phyloP scores from a whole-genome alignment of 164 flowering plant species.

The Platanus orientalis region DNA sequence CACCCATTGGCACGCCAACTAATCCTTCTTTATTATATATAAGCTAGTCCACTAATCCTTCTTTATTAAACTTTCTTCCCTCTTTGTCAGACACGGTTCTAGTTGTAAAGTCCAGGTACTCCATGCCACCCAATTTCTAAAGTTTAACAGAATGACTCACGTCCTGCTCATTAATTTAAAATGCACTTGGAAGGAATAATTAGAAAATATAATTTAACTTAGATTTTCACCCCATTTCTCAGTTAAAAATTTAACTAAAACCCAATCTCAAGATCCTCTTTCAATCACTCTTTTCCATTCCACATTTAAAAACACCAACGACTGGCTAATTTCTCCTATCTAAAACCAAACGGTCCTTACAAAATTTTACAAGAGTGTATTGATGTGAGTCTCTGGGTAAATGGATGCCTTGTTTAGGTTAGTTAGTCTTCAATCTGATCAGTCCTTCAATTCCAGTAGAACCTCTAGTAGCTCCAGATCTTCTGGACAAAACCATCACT shows the following conservation, averaged over 20 bases:
- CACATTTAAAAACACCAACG: slow-evolving; percentile 25
- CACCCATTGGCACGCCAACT: slow-evolving; percentile 69
- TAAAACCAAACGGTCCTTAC: slow-evolving; percentile 8
- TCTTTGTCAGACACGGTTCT: slow-evolving; percentile 37
- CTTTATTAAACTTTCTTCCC: slow-evolving; percentile 19
- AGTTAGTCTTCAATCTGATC: slow-evolving; percentile 64
- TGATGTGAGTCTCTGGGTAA: slow-evolving; percentile 37
- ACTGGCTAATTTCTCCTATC: slow-evolving; percentile 15
- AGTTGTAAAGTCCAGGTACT: slow-evolving; percentile 17
- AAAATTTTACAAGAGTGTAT: slow-evolving; percentile 9
- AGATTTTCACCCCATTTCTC: too few relatives aligned
- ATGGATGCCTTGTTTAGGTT: slow-evolving; percentile 96
- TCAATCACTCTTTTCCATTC: slow-evolving; percentile 10
- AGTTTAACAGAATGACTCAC: slow-evolving; percentile 17
- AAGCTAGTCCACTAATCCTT: slow-evolving; percentile 24
- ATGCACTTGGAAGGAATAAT: slow-evolving; percentile 10
- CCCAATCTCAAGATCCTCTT: slow-evolving; percentile 43
- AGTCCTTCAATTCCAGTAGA: slow-evolving; percentile 61
- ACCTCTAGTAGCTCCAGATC: slow-evolving; percentile 74
- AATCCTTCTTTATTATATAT: slow-evolving; percentile 16
- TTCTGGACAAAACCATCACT: slow-evolving; percentile 39
- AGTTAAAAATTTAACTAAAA: slow-evolving; percentile 25
- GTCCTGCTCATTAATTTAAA: slow-evolving; percentile 11
- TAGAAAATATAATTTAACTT: too few relatives aligned
- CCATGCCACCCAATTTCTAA: slow-evolving; percentile 18